Conservation (phyloP, 1,284 basidiomycete species). For the Phaffia rhodozyma region DNA sequence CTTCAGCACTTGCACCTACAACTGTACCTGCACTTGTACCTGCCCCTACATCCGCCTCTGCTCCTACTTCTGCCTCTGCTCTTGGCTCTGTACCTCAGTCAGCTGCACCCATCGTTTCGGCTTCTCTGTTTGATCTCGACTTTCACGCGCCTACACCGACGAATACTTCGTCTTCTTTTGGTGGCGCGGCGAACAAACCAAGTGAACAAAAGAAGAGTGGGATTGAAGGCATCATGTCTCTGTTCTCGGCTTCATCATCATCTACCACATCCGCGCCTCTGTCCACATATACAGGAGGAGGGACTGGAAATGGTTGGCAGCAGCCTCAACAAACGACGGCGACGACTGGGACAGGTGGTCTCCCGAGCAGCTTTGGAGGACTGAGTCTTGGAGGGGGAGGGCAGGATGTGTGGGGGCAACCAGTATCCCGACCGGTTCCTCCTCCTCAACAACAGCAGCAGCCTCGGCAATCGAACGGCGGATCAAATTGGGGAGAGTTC, state of each 20-base stretch:
- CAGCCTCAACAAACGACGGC: no score
- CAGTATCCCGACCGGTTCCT: not conserved
- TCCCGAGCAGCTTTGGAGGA: conserved; percentile 6
- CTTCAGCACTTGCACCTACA: conserved; percentile 18
- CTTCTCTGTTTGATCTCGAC: conserved; percentile 36
- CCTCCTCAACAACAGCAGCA: not conserved
- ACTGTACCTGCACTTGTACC: conserved; percentile 21
- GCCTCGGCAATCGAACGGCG: conserved; percentile 1
- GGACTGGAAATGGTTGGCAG: not conserved
- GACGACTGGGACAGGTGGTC: not conserved
- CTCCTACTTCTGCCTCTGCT: conserved; percentile 20
- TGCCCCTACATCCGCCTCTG: conserved; percentile 5
- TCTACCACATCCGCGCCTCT: conserved; percentile 21
- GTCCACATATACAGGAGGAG: not conserved
- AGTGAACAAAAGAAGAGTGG: conserved; percentile 7
- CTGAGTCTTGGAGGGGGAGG: not conserved
- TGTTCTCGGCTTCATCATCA: conserved; percentile 30
- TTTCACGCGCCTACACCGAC: conserved; percentile 32
- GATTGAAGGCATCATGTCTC: conserved; percentile 34
- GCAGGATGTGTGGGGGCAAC: not conserved
- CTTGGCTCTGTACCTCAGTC: conserved; percentile 17
- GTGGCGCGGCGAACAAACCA: conserved; percentile 25
- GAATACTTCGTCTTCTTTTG: not conserved
- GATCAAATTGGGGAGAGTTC: not conserved
- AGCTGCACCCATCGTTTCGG: conserved; percentile 16